Conservation (phyloP, 371 early-diverging fungal species). For the Aphelidium insulamus region DNA sequence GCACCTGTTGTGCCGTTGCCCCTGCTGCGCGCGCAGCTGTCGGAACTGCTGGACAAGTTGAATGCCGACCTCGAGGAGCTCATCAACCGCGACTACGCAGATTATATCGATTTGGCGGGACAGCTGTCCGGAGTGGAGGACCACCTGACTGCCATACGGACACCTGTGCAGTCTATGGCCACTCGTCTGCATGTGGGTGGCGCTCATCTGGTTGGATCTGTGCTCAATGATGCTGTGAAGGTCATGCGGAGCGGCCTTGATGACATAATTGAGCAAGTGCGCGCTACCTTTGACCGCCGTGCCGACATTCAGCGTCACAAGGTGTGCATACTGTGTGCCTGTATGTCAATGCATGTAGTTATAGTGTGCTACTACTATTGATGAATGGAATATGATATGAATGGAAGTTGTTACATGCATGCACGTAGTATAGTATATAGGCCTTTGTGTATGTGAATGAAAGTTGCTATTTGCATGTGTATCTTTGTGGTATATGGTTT, state of each 20-base stretch:
- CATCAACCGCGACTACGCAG: conserved; percentile 56
- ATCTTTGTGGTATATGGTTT: too few relatives aligned
- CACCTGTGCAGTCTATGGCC: conserved; percentile 31
- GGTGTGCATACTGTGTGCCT: conserved; percentile 14
- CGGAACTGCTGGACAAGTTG: conserved; percentile 26
- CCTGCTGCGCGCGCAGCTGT: too few relatives aligned
- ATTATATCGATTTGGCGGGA: conserved; percentile 53
- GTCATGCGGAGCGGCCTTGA: conserved; percentile 19
- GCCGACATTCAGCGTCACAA: conserved; percentile 42
- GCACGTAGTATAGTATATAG: background rate
- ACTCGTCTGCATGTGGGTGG: conserved; percentile 27
- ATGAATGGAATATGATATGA: too few relatives aligned
- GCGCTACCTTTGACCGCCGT: conserved; percentile 30
- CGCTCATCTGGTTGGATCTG: background rate
- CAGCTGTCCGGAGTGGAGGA: conserved; percentile 52
- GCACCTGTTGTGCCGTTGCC: too few relatives aligned
- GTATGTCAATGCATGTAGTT: too few relatives aligned
- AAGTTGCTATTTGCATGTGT: background rate
- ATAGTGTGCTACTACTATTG: too few relatives aligned
- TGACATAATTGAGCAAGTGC: conserved; percentile 23
- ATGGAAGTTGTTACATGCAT: too few relatives aligned
- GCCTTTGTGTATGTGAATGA: background rate
- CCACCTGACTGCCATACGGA: conserved; percentile 30
- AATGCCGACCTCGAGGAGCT: conserved; percentile 54
- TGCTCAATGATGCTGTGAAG: background rate